Base-by-base conservation (phyloP, 1,139 yeast genomes). In the Meyerozyma guilliermondii region DNA sequence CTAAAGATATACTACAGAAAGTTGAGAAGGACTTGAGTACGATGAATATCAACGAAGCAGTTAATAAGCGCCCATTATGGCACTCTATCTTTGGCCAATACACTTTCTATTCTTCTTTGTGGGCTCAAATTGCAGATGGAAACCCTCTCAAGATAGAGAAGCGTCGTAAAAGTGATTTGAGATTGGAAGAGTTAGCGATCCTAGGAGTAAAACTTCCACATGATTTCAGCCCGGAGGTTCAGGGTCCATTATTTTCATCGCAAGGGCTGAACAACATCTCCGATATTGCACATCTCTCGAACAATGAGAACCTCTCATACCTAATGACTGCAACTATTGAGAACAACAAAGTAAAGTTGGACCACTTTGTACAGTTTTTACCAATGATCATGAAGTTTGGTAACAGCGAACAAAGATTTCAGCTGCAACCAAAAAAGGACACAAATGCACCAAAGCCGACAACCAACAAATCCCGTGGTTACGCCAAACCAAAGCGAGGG, bases 401-500 rank as follows among this genome's bases (percentile, higher is more conserved):
- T 3, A 26, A 10, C 13, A 10, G 28, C 28, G 28, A 26, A 20
- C 22, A 20, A 20, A 20, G 22, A 11, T 26, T 26, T 11, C 7
- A 26, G 29, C 50, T 53, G 50, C 31, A 33, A n/a, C 28, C 18
- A 9, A 27, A 23, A 5, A 14, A n/a, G 13, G 11, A 13, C 13
- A 9, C 6, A 22, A 10, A 16, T 9, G 31, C 17, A 13, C 16
- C 17, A 17, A 9, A 30, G 35, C 24, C 23, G 18, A 37, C 28
- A 36, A 42, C 28, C 44, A 13, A 36, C 41, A 31, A 28, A n/a
- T 18, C 39, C 37, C 22, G 40, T 8, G 52, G 51, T 3, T 71
- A 71, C 45, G 48, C 45, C 1, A 59, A 54, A 35, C 72, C 74
- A 1, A 48, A 44, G 17, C 53, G 50, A 30, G 77, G 77, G 0